Percentiles rank a stretch among this genome's conserved stretches.
Conservation (phyloP, 1,284 basidiomycete genomes). For the Mycosarcoma maydis region DNA sequence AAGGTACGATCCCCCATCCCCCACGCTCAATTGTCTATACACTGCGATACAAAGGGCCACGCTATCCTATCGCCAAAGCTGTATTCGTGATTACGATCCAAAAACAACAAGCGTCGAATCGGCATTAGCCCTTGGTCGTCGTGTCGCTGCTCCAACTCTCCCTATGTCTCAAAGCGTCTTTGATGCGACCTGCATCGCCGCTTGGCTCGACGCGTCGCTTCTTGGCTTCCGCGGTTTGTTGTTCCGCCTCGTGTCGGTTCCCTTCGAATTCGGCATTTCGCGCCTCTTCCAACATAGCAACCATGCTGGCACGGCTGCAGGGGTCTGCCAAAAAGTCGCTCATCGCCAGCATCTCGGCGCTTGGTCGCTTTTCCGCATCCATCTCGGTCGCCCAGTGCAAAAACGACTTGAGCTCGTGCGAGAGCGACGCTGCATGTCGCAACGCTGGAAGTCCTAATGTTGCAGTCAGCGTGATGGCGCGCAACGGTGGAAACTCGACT, state of each 20-base stretch:
- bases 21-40: too few species aligned
- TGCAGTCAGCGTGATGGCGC: constrained; percentile 58
- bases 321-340: constrained; percentile 49
- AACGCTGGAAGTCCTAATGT: constrained; percentile 53
- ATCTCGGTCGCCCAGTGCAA: constrained; percentile 58
- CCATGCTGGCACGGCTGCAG: constrained; percentile 38
- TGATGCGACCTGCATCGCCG: not conserved
- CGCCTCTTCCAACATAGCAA: constrained; percentile 35
- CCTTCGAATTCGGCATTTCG: constrained; percentile 27
- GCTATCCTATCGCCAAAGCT: too few species aligned
- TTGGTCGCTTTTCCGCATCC: constrained; percentile 50
- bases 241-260: constrained; percentile 11
- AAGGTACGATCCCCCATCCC: too few species aligned
- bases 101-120: too few species aligned
- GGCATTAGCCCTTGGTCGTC: constrained; percentile 42
- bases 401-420: constrained; percentile 54
- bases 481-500: constrained; percentile 54
- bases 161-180: constrained; percentile 9
- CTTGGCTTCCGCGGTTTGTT: too few species aligned
- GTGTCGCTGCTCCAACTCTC: constrained; percentile 50
- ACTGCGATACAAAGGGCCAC: too few species aligned
- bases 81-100: too few species aligned
- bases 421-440: constrained; percentile 20
- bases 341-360: constrained; percentile 51
- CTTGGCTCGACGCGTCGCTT: too few species aligned